A percentile compares a stretch with the other conserved stretches of the same genome.
Evolutionary conservation across 306 rosid genomes (phyloP).

Genomic region (Purshia tridentata): DNA sequence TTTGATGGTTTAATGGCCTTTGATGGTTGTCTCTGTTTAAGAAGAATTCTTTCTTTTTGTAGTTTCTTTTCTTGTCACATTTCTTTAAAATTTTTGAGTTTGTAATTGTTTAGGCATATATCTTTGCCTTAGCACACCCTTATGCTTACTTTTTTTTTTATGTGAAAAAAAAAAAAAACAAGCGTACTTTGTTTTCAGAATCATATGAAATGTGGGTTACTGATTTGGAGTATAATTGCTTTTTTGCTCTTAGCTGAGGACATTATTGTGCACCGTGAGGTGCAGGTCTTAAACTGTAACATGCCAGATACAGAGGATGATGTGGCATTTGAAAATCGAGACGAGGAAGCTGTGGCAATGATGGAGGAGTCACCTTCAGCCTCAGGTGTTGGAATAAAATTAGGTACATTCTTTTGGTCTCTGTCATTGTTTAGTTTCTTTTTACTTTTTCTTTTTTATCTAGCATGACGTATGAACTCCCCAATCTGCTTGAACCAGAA

Average conservation of each 20-base stretch:
- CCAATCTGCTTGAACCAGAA: background rate
- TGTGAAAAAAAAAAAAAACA: background rate
- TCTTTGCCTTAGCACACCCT: background rate
- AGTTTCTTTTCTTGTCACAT: background rate
- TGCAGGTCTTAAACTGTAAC: slow-evolving; percentile 30
- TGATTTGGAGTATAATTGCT: slow-evolving; percentile 19
- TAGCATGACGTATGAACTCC: background rate
- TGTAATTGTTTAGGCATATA: background rate
- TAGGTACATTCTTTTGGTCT: background rate
- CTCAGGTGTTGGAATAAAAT: slow-evolving; percentile 21
- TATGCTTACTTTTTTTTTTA: background rate
- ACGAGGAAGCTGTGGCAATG: slow-evolving; percentile 38
- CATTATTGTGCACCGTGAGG: slow-evolving; percentile 27
- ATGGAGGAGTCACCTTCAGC: slow-evolving; percentile 18
- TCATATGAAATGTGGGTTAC: slow-evolving; percentile 5
- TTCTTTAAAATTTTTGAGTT: background rate
- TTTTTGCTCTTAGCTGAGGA: slow-evolving; percentile 25
- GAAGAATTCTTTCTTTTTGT: background rate
- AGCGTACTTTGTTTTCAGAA: background rate
- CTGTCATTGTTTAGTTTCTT: background rate
- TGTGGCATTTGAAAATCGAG: slow-evolving; percentile 32
- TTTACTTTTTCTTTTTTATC: no score
- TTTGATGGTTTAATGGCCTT: slow-evolving; percentile 9
- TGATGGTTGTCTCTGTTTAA: slow-evolving; percentile 1
- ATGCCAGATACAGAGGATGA: slow-evolving; percentile 31